phyloP scores from a whole-genome alignment of 106 monocot species.

The Triglochin maritima region DNA sequence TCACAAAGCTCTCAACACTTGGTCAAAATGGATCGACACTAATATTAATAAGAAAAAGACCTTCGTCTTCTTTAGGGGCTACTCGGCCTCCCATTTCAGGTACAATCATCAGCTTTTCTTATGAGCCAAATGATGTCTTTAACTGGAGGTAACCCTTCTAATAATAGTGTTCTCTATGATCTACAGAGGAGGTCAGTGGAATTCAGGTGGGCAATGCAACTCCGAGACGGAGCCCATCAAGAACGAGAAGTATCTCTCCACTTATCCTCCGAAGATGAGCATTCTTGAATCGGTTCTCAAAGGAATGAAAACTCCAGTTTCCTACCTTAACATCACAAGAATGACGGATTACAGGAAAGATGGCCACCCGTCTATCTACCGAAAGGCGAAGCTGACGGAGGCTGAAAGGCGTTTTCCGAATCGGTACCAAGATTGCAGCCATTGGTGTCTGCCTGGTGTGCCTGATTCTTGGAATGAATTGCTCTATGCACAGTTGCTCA shows the following conservation, averaged over 20 bases:
- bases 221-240: slow-evolving; percentile 66
- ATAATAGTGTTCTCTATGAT: not conserved
- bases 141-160: no score
- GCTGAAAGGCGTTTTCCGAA: slow-evolving; percentile 9
- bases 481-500: slow-evolving; percentile 62
- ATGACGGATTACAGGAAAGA: slow-evolving; percentile 97
- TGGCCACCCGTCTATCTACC: slow-evolving; percentile 81
- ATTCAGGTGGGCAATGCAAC: slow-evolving; percentile 91
- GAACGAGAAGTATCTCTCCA: slow-evolving; percentile 50
- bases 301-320: slow-evolving; percentile 63
- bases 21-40: slow-evolving; percentile 10
- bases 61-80: slow-evolving; percentile 76
- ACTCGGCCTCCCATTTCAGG: slow-evolving; percentile 91
- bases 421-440: slow-evolving; percentile 76
- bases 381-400: slow-evolving; percentile 38
- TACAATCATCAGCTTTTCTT: slow-evolving; percentile 14
- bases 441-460: slow-evolving; percentile 96
- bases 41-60: slow-evolving; percentile 63
- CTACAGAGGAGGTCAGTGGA: slow-evolving; percentile 83
- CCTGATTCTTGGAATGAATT: slow-evolving; percentile 96
- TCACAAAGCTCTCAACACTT: slow-evolving; percentile 17
- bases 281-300: slow-evolving; percentile 54
- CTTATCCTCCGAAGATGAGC: slow-evolving; percentile 59
- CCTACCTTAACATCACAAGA: slow-evolving; percentile 78
- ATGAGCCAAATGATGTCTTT: no score